A percentile compares a stretch with the other conserved stretches of the same genome.
phyloP scores from a whole-genome alignment of 176 grass and related monocot genomes.

The Musa schizocarpa region DNA sequence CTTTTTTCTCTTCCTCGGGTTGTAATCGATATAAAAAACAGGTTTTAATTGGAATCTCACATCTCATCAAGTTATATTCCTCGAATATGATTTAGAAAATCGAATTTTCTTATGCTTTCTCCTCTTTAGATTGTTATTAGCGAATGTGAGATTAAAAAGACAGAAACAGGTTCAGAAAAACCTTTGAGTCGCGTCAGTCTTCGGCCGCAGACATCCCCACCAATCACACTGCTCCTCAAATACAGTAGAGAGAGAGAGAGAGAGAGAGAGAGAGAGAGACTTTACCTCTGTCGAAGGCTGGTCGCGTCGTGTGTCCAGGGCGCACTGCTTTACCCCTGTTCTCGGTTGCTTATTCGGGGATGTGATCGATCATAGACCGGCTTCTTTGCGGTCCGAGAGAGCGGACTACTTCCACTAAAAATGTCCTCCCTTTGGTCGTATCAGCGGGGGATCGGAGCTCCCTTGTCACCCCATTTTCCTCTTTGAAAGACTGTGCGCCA shows the following conservation, averaged over 20 bases:
- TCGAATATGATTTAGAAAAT: too few species aligned
- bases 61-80: too few species aligned
- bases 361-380: background rate
- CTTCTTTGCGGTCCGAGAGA: background rate
- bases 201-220: background rate
- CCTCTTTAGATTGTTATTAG: too few species aligned
- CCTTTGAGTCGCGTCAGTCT: background rate
- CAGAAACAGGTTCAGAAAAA: background rate
- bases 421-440: background rate
- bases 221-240: background rate
- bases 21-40: too few species aligned
- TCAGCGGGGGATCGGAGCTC: background rate
- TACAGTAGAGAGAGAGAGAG: background rate
- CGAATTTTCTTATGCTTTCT: too few species aligned
- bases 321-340: background rate
- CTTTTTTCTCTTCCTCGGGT: too few species aligned
- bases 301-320: background rate
- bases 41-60: too few species aligned
- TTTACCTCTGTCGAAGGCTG: too few species aligned
- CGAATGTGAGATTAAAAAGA: too few species aligned
- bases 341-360: background rate
- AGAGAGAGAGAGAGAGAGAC: background rate
- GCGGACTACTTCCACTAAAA: background rate
- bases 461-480: background rate
- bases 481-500: background rate